A percentile compares a stretch with the other conserved stretches of the same genome.
These are phyloP conservation scores for Vanilla planifolia DNA, from an alignment of 106 monocot genomes.

Conservation along the genomic window DNA sequence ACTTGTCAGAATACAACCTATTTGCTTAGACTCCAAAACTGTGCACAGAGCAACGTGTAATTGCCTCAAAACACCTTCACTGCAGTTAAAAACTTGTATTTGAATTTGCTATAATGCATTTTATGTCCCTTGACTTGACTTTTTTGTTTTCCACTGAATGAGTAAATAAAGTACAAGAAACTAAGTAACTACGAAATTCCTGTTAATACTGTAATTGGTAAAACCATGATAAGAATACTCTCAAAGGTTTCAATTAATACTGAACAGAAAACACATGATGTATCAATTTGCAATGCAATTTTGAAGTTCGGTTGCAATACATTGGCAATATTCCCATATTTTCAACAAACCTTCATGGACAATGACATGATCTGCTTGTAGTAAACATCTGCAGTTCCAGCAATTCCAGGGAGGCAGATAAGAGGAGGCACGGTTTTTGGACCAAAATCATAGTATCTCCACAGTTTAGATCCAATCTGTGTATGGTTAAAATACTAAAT, in stretches of 20 bases:
- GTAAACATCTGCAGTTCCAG: conserved; percentile 98
- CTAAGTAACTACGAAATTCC: too few species aligned
- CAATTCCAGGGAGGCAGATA: conserved; percentile 87
- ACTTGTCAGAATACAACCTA: too few species aligned
- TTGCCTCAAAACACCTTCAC: too few species aligned
- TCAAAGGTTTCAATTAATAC: not conserved
- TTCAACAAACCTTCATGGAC: conserved; percentile 58
- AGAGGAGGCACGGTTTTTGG: conserved; percentile 86
- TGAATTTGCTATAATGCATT: too few species aligned
- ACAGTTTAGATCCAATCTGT: conserved; percentile 79
- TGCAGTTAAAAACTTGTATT: too few species aligned
- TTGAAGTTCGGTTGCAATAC: not conserved
- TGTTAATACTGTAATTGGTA: too few species aligned
- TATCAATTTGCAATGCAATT: not conserved
- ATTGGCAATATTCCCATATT: not conserved
- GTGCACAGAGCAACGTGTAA: too few species aligned
- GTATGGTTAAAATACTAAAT: not conserved
- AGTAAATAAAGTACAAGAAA: too few species aligned
- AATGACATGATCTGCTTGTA: conserved; percentile 96
- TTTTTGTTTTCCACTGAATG: too few species aligned
- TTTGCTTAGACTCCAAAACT: too few species aligned
- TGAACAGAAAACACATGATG: not conserved
- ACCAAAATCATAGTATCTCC: conserved; percentile 98
- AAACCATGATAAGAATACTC: too few species aligned
- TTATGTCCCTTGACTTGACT: too few species aligned